A percentile compares a stretch with the other conserved stretches of the same genome.
Conservation (phyloP, 169 alveolate genomes). For the Plasmodium adleri region DNA sequence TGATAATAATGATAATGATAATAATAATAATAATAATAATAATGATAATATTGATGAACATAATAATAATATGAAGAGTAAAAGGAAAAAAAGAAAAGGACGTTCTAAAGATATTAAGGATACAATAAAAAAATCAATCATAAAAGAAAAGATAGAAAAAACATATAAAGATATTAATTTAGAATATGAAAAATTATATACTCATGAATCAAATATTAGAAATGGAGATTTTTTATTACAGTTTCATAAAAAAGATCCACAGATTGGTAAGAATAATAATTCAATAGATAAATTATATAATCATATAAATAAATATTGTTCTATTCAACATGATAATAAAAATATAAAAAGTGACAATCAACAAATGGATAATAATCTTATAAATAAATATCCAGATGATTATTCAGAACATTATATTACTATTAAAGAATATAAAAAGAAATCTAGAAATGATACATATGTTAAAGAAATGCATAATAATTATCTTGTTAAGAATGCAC, state of each 20-base stretch:
- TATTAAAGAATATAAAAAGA: slow-evolving; percentile 11
- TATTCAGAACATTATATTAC: neutral
- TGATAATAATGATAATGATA: neutral
- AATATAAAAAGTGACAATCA: slow-evolving; percentile 1
- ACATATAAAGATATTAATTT: slow-evolving; percentile 33
- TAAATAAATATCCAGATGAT: neutral
- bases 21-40: neutral
- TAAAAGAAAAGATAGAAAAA: slow-evolving; percentile 72
- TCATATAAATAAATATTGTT: slow-evolving; percentile 46
- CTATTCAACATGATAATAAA: slow-evolving; percentile 9
- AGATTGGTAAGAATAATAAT: slow-evolving; percentile 36
- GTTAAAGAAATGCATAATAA: slow-evolving; percentile 3
- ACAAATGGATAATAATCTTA: neutral
- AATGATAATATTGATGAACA: neutral
- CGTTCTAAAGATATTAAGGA: slow-evolving; percentile 10
- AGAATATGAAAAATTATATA: slow-evolving; percentile 52
- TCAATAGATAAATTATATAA: slow-evolving; percentile 21
- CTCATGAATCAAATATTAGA: slow-evolving; percentile 23
- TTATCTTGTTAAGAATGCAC: slow-evolving; percentile 25
- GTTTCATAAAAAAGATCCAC: slow-evolving; percentile 66
- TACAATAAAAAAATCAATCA: slow-evolving; percentile 26
- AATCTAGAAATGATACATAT: slow-evolving; percentile 19
- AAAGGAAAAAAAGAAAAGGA: slow-evolving; percentile 8
- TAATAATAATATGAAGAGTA: neutral
- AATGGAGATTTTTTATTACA: slow-evolving; percentile 56